A percentile compares a stretch with the other conserved stretches of the same genome.
These are phyloP conservation scores for Salmacisia buchloeana DNA, from an alignment of 1,284 basidiomycete genomes.

Conservation along the genomic window DNA sequence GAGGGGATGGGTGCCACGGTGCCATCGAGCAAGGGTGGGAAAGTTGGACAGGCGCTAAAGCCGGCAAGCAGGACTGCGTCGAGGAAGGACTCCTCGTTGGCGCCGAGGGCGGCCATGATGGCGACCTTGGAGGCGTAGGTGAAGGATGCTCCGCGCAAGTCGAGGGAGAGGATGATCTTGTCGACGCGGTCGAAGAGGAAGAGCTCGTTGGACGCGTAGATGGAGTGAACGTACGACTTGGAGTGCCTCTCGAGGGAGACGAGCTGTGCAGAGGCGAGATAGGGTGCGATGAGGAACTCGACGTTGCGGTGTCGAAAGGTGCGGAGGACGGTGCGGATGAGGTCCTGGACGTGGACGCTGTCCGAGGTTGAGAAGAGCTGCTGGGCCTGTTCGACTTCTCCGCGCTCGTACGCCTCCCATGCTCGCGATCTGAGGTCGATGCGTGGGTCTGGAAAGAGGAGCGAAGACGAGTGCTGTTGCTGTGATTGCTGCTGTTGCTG, in stretches of 20 bases:
- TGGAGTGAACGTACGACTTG: conserved; percentile 89
- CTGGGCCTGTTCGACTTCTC: conserved; percentile 70
- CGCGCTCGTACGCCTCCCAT: conserved; percentile 47
- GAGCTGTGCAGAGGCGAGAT: conserved; percentile 83
- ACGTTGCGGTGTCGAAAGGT: conserved; percentile 92
- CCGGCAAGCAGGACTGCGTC: conserved; percentile 88
- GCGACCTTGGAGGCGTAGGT: conserved; percentile 75
- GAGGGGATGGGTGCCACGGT: conserved; percentile 13
- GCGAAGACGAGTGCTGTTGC: conserved; percentile 53
- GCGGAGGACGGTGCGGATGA: conserved; percentile 83
- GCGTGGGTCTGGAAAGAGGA: conserved; percentile 39
- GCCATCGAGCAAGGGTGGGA: conserved; percentile 69
- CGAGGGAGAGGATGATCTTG: conserved; percentile 80
- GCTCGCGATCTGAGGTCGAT: conserved; percentile 35
- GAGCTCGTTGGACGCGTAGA: conserved; percentile 84
- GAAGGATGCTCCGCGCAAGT: conserved; percentile 56
- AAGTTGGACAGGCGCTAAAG: conserved; percentile 72
- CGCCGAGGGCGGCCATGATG: conserved; percentile 68
- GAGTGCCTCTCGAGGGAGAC: conserved; percentile 89
- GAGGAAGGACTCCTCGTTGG: conserved; percentile 86
- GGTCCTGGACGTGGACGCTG: conserved; percentile 61
- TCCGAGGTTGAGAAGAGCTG: conserved; percentile 71
- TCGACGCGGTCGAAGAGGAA: conserved; percentile 81
- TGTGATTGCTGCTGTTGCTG: conserved; percentile 10
- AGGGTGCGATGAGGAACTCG: conserved; percentile 93